These are phyloP conservation scores for Filobasidium wieringae DNA, from an alignment of 768 basidiomycete species.

Conservation along the genomic window DNA sequence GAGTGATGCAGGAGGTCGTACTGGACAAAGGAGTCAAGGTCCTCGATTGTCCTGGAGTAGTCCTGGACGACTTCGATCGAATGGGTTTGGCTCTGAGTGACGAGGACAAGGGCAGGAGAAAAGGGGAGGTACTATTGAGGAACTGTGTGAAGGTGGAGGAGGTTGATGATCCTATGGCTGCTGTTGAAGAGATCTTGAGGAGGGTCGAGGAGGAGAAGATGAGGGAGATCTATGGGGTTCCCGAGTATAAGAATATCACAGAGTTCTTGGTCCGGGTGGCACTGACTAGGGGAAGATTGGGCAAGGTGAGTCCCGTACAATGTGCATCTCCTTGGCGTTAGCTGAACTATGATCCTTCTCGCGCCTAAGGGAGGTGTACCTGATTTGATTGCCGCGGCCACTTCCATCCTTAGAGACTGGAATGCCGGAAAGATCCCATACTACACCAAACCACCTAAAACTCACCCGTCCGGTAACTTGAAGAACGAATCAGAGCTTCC, in stretches of 20 bases:
- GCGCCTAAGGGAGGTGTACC: constrained; percentile 91
- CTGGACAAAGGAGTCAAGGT: constrained; percentile 85
- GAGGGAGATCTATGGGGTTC: constrained; percentile 74
- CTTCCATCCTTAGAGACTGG: constrained; percentile 79
- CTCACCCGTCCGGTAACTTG: constrained; percentile 53
- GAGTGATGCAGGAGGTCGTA: constrained; percentile 78
- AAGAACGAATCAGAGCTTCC: constrained; percentile 25
- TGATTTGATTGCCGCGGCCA: constrained; percentile 68
- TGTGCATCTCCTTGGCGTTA: neutral
- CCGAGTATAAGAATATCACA: constrained; percentile 55
- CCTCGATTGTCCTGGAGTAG: constrained; percentile 94
- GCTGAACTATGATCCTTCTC: neutral
- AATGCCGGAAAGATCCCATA: constrained; percentile 92
- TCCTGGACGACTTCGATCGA: constrained; percentile 63
- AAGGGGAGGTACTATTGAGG: constrained; percentile 57
- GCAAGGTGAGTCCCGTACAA: constrained; percentile 50
- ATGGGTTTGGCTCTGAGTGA: constrained; percentile 15
- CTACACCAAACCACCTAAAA: constrained; percentile 61
- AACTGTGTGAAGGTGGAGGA: constrained; percentile 87
- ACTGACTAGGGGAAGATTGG: constrained; percentile 63
- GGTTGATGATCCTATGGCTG: constrained; percentile 75
- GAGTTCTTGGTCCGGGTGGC: constrained; percentile 88
- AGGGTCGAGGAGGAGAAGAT: constrained; percentile 62
- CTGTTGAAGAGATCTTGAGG: constrained; percentile 75
- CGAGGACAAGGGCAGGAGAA: constrained; percentile 40